Percentiles rank a stretch among this genome's conserved stretches.
These are phyloP conservation scores for Sporodiniella umbellata DNA, from an alignment of 371 early-diverging fungal species.

Conservation along the genomic window DNA sequence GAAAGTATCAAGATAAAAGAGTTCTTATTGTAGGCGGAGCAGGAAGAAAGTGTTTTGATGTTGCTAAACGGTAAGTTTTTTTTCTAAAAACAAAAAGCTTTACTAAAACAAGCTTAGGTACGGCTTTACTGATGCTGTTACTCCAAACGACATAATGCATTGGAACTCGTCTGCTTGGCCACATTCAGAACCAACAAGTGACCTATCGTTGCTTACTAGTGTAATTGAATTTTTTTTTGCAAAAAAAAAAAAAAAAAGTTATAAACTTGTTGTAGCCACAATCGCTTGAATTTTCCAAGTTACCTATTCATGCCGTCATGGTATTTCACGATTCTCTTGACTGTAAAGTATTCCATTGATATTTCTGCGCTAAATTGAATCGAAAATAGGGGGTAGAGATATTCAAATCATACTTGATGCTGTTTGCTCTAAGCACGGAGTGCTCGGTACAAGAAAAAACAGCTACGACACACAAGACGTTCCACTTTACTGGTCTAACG, in stretches of 20 bases:
- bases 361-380: background rate
- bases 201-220: slow-evolving; percentile 13
- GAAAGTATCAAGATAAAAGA: slow-evolving; percentile 51
- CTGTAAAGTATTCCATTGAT: slow-evolving; percentile 36
- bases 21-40: slow-evolving; percentile 75
- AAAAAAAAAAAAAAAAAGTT: background rate
- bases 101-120: slow-evolving; percentile 38
- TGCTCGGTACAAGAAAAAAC: slow-evolving; percentile 51
- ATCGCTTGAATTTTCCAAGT: slow-evolving; percentile 42
- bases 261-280: slow-evolving; percentile 18
- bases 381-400: slow-evolving; percentile 70
- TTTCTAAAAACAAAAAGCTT: too few relatives aligned
- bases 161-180: slow-evolving; percentile 76
- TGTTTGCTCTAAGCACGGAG: slow-evolving; percentile 62
- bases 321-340: slow-evolving; percentile 86
- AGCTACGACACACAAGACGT: slow-evolving; percentile 48
- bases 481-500: slow-evolving; percentile 81
- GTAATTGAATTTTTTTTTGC: slow-evolving; percentile 2
- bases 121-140: slow-evolving; percentile 76
- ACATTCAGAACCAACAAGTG: slow-evolving; percentile 37
- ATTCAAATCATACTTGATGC: slow-evolving; percentile 79
- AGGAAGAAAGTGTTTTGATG: slow-evolving; percentile 56
- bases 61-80: slow-evolving; percentile 57
- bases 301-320: slow-evolving; percentile 71
- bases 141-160: slow-evolving; percentile 71